Evolutionary conservation across 1,139 yeast genomes (phyloP).

Genomic region (Kodamaea anthophila): DNA sequence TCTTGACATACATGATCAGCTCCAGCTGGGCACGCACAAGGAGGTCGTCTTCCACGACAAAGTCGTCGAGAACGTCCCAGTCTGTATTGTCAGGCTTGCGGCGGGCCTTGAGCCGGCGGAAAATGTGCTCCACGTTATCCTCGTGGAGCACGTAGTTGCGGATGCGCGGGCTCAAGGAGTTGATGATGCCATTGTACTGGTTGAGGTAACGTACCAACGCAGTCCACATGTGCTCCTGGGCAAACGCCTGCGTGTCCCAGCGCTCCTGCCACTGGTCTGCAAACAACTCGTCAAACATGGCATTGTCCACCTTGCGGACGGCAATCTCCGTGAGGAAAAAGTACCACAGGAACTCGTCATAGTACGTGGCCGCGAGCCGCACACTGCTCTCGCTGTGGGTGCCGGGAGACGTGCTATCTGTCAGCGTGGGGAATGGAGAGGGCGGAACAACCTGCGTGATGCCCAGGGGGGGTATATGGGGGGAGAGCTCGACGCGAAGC

Average conservation of each 20-base stretch:
- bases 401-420: slow-evolving; percentile 20
- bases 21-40: slow-evolving; percentile 34
- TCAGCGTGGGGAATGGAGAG: slow-evolving; percentile 35
- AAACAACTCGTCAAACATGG: slow-evolving; percentile 33
- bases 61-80: slow-evolving; percentile 23
- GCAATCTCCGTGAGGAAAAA: slow-evolving; percentile 46
- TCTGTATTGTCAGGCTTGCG: slow-evolving; percentile 10
- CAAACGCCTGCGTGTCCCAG: slow-evolving; percentile 28
- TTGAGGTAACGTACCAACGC: slow-evolving; percentile 31
- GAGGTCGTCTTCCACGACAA: slow-evolving; percentile 30
- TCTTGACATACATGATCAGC: slow-evolving; percentile 35
- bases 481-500: slow-evolving; percentile 38
- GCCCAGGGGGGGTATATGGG: slow-evolving; percentile 37
- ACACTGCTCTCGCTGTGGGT: slow-evolving; percentile 19
- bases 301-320: slow-evolving; percentile 41
- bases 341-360: slow-evolving; percentile 41
- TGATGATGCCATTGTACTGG: slow-evolving; percentile 37
- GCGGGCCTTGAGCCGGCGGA: slow-evolving; percentile 23
- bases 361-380: slow-evolving; percentile 25
- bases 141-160: slow-evolving; percentile 32
- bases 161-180: slow-evolving; percentile 30
- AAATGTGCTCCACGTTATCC: slow-evolving; percentile 28
- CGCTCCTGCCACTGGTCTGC: slow-evolving; percentile 8
- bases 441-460: slow-evolving; percentile 39
- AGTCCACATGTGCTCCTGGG: slow-evolving; percentile 21